Evolutionary conservation across 202 grass and related monocot species (phyloP), one percentile per base, ranked within the genome.

Genomic region (Elaeis oleifera): DNA sequence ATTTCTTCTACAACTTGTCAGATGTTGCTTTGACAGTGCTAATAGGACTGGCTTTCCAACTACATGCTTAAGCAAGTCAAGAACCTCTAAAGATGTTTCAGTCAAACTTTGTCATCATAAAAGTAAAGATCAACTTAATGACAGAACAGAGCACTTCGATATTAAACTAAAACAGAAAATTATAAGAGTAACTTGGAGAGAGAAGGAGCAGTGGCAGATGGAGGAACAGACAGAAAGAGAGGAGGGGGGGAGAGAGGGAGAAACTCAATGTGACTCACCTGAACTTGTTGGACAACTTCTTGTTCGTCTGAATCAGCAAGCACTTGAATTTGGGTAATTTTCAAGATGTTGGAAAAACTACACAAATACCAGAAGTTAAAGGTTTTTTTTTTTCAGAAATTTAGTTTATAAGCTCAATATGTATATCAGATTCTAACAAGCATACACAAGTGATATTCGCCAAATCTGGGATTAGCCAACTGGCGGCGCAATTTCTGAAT

Each of bases 241-340:
- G 28, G 5, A 5, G 28, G 28, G 23, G 18, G 18, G 48, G 13
- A 69, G 44, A 39, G 31, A 61, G 4, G n/a, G 17, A 49, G 27
- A 28, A 2, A 61, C 49, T 23, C 64, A 50, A 39, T 50, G 61
- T 2, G 58, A 81, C 58, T 68, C 28, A 96, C 91, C 76, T 97
- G 92, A 79, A 97, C 65, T 89, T 97, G 92, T 68, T 92, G 88
- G 56, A 97, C 92, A 59, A 91, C 87, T 79, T 97, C 87, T 54
- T 97, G 92, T 25, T 97, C 92, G 61, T 97, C 92, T 24, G 88
- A 97, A 83, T 92, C 88, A n/a, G 92, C 92, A 6, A 97, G 82
- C 66, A 97, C 80, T 64, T 97, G 92, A 79, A 97, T 91, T 79
- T 97, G 88, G 23, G 84, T 85, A 62, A 86, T 86, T 74, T 92